Evolutionary conservation across 371 early-diverging fungal species (phyloP).

Genomic region (Mucor plumbeus): DNA sequence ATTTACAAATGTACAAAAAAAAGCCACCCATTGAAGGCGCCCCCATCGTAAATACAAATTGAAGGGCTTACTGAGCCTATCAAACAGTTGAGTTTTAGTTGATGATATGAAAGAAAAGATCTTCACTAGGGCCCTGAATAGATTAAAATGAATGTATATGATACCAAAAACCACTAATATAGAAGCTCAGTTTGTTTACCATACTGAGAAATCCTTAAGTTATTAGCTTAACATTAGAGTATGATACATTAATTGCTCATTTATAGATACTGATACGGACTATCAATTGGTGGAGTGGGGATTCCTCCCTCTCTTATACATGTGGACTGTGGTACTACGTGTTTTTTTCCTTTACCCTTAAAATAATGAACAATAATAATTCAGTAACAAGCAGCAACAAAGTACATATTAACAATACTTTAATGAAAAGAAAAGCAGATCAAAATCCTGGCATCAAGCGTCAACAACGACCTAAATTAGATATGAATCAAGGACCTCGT

Average conservation of each 20-base stretch:
- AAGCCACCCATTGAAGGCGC: background rate
- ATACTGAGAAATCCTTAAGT: too few relatives aligned
- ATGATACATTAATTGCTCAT: too few relatives aligned
- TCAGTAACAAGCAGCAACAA: too few relatives aligned
- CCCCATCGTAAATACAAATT: background rate
- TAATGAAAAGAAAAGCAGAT: background rate
- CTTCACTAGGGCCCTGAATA: too few relatives aligned
- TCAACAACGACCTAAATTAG: background rate
- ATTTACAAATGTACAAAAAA: slow-evolving; percentile 6
- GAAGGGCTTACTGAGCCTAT: background rate
- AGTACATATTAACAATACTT: background rate
- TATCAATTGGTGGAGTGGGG: too few relatives aligned
- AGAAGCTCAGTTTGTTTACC: too few relatives aligned
- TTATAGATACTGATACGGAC: too few relatives aligned
- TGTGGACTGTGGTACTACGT: background rate
- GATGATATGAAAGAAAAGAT: too few relatives aligned
- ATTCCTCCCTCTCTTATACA: too few relatives aligned
- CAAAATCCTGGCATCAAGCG: background rate
- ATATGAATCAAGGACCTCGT: slow-evolving; percentile 16
- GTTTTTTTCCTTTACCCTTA: background rate
- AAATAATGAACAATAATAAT: background rate
- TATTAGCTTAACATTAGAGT: too few relatives aligned
- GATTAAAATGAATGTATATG: too few relatives aligned
- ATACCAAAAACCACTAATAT: too few relatives aligned
- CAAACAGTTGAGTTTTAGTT: background rate